Evolutionary conservation across 306 rosid genomes (phyloP), one percentile per base, ranked within the genome.

Genomic region (Acacia acuminata): DNA sequence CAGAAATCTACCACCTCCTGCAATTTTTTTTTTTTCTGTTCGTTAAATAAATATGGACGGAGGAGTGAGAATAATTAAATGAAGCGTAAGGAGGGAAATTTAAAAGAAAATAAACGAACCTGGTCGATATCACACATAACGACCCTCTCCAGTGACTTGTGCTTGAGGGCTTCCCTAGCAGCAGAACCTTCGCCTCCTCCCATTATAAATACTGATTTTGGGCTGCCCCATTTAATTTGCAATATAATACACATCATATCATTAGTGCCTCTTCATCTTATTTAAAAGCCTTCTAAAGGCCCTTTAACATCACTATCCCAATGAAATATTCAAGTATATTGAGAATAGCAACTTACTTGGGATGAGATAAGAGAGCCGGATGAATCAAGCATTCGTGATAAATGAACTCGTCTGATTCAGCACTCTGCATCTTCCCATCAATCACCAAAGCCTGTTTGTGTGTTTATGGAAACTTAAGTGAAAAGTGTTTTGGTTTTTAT

Each of bases 141-240:
- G 11, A 96, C 94, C 80, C 87, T 91, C 71, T 89, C 98, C 22
- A 85, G 83, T 75, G 93, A 88, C 84, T 80, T 93, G 91, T 96
- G 99, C 80, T 87, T 94, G 71, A 96, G 94, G 25, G 91, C 94
- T 91, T 96, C 99, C 72, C 99, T 96, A 44, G 98, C 99, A 3
- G 98, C 78, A 40, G 99, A 96, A 16, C 98, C 99, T 90, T 96
- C 99, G n/a, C 99, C 99, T 73, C 99, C 99, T 51, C 99, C 99
- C 99, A 96, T 96, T 71, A 96, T 92, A 86, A 92, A 96, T 66
- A 94, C 81, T 34, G 45, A 87, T 78, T 90, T 90, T 22, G 99
- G 98, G 76, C 98, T 96, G 88, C 87, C 3, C 79, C 67, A 12
- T 24, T 19, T 17, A 1, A 38, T 38, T 38, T 6, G 42, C 42